Evolutionary conservation across 768 basidiomycete genomes (phyloP).

Genomic region (Trametes meyenii): DNA sequence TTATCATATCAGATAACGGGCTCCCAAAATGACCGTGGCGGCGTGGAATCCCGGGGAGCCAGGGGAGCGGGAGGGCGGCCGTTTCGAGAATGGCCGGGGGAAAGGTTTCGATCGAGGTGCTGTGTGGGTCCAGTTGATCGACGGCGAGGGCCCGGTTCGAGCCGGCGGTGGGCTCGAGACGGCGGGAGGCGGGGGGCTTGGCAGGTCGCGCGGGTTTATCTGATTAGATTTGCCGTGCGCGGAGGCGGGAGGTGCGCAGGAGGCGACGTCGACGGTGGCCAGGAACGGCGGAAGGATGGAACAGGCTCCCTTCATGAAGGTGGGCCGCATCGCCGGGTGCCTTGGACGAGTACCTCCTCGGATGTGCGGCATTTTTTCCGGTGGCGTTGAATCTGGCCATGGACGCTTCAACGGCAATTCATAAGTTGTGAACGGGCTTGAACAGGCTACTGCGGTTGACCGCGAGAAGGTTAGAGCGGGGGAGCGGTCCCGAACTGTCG

Average conservation of each 20-base stretch:
- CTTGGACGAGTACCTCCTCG: too few relatives aligned
- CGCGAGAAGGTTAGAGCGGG: too few relatives aligned
- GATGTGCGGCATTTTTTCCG: too few relatives aligned
- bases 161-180: background rate
- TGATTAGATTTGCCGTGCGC: background rate
- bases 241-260: background rate
- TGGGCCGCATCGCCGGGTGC: too few relatives aligned
- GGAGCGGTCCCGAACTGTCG: too few relatives aligned
- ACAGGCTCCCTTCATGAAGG: too few relatives aligned
- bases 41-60: constrained; percentile 1
- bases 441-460: too few relatives aligned
- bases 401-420: too few relatives aligned
- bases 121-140: background rate
- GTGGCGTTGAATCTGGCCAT: too few relatives aligned
- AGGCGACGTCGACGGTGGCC: too few relatives aligned
- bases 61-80: background rate
- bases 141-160: background rate
- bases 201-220: constrained; percentile 6
- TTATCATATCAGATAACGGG: constrained; percentile 22
- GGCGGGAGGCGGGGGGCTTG: constrained; percentile 1
- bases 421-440: too few relatives aligned
- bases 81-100: background rate
- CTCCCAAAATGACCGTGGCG: background rate
- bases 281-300: too few relatives aligned
- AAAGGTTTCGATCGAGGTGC: background rate